A percentile compares a stretch with the other conserved stretches of the same genome.
phyloP scores from a whole-genome alignment of 257 asterid species.

The Haberlea rhodopensis region DNA sequence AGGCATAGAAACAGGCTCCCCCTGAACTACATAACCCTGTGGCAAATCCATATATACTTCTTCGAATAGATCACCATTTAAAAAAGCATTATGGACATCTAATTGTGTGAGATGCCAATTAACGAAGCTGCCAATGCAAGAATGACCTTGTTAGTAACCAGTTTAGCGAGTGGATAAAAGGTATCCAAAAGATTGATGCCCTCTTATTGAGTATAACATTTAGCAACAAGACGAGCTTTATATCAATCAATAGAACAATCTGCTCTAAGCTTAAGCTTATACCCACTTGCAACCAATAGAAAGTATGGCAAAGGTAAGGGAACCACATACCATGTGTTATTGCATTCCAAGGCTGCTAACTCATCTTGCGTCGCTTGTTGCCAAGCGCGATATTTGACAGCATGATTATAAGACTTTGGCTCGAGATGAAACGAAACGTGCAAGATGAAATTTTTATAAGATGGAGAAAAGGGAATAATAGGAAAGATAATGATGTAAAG shows the following conservation, averaged over 20 bases:
- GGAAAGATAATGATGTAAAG: no score
- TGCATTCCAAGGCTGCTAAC: neutral
- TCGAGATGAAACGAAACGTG: neutral
- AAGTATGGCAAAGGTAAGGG: neutral
- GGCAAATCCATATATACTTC: neutral
- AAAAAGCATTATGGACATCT: neutral
- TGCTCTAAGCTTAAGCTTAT: neutral
- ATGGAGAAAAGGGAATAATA: neutral
- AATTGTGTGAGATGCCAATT: neutral
- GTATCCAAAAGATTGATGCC: neutral
- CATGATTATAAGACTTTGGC: neutral
- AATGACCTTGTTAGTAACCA: neutral
- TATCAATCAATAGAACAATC: neutral
- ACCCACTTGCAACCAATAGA: neutral
- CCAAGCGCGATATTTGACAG: neutral
- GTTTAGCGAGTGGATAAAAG: neutral
- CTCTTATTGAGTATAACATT: neutral
- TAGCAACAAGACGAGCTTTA: neutral
- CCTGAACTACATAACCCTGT: neutral
- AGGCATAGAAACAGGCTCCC: neutral
- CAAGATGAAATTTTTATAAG: no score
- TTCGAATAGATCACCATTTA: neutral
- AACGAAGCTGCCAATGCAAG: neutral
- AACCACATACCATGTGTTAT: neutral
- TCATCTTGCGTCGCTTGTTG: neutral